Evolutionary conservation across 2,329 filamentous ascomycete genomes (phyloP), one percentile per base, ranked within the genome.

Genomic region (Colletotrichum phormii): DNA sequence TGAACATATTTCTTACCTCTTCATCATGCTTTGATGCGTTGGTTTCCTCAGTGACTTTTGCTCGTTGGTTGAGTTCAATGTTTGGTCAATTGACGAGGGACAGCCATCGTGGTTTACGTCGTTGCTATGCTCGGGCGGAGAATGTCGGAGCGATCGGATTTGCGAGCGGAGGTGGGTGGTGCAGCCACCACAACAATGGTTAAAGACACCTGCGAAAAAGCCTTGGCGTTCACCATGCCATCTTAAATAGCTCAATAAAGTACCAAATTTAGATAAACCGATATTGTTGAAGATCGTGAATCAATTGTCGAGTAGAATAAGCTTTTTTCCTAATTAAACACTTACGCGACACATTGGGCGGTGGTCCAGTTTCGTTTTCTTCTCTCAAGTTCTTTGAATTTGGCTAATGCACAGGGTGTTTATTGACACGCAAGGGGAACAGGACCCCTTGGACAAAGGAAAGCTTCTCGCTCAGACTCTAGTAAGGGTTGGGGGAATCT

Each of bases 331-430:
- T 64, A 65, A 71, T 62, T 65, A 57, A 73, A 65, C 71, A 73
- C 35, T 71, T 70, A 65, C 61, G 35, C 61, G 29, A 64, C 66
- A 70, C 55, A 46, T 54, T 15, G 59, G 55, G 60, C 60, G 61
- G 29, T 29, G 54, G 22, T 57, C 60, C 60, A 64, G 66, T 22
- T 29, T 53, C 61, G 55, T 61, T 61, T 61, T 61, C 37, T 59
- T 73, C 49, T 73, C 55, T 64, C 46, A 73, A 72, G 57, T 75
- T 77, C 71, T 84, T 86, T 86, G 80, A 81, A 84, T 88, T 72
- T 84, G 85, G 88, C 88, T 90, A 90, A 86, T 86, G 87, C 88
- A 90, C 88, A 90, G 82, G 80, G 85, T 87, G 85, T 87, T 84
- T 88, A 87, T 88, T 83, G 84, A 89, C 86, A 88, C 83, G 85